Percentiles rank a stretch among this genome's conserved stretches.
Conservation (phyloP, 768 basidiomycete species). For the Sutorius australiensis region DNA sequence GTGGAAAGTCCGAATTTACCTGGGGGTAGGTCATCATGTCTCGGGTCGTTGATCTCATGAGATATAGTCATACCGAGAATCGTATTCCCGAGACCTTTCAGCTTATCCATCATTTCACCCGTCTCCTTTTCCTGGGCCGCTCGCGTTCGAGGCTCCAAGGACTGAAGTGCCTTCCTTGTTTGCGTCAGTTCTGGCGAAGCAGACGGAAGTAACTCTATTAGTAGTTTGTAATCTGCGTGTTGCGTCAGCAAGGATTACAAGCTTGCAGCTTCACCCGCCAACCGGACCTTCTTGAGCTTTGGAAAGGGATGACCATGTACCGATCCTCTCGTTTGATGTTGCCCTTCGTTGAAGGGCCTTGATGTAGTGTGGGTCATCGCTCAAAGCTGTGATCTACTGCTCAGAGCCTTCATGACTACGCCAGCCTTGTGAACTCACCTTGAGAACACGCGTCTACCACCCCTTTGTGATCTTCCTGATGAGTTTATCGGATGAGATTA, state of each 20-base stretch:
- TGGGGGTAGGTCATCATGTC: slow-evolving; percentile 26
- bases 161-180: slow-evolving; percentile 45
- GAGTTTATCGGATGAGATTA: slow-evolving; percentile 2
- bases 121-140: slow-evolving; percentile 83
- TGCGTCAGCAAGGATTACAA: neutral
- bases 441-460: slow-evolving; percentile 78
- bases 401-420: neutral
- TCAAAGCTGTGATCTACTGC: slow-evolving; percentile 55
- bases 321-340: slow-evolving; percentile 72
- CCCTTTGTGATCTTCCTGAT: slow-evolving; percentile 72
- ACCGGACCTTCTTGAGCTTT: slow-evolving; percentile 77
- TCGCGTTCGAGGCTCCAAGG: slow-evolving; percentile 65
- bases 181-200: slow-evolving; percentile 48
- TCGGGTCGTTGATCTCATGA: neutral
- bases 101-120: slow-evolving; percentile 85
- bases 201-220: slow-evolving; percentile 62
- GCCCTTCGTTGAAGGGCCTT: slow-evolving; percentile 92
- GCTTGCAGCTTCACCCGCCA: neutral
- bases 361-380: slow-evolving; percentile 78
- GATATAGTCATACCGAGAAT: slow-evolving; percentile 60
- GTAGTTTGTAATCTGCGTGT: slow-evolving; percentile 65
- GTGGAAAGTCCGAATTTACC: slow-evolving; percentile 93
- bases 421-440: slow-evolving; percentile 38
- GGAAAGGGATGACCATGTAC: slow-evolving; percentile 79
- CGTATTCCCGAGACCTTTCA: slow-evolving; percentile 90